phyloP scores from a whole-genome alignment of 306 rosid species.

The Rubus parviflorus region DNA sequence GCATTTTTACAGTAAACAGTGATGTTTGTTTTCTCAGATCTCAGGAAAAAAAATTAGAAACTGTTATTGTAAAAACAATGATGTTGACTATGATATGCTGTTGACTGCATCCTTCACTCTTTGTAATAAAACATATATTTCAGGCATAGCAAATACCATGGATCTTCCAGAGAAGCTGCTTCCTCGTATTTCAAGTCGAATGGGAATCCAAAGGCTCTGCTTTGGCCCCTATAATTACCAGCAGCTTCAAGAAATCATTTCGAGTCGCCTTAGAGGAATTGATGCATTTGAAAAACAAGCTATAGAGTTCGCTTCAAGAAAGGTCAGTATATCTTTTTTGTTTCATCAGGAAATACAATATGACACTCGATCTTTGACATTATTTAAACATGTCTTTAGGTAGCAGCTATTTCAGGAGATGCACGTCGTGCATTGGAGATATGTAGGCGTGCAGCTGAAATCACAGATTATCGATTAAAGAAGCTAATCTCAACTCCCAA shows the following conservation, averaged over 20 bases:
- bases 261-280: constrained; percentile 77
- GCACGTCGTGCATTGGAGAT: constrained; percentile 96
- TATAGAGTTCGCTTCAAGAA: constrained; percentile 20
- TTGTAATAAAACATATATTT: constrained; percentile 27
- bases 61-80: neutral
- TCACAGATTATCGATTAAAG: constrained; percentile 69
- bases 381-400: constrained; percentile 50
- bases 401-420: constrained; percentile 96
- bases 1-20: neutral
- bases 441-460: constrained; percentile 94
- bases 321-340: neutral
- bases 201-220: constrained; percentile 96
- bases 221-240: constrained; percentile 90
- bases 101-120: constrained; percentile 22
- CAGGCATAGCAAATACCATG: constrained; percentile 99
- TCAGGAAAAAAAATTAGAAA: neutral
- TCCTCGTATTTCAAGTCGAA: constrained; percentile 98
- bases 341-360: neutral
- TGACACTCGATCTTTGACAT: constrained; percentile 13
- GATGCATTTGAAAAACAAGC: constrained; percentile 68
- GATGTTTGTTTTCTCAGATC: constrained; percentile 2
- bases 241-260: constrained; percentile 94
- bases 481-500: constrained; percentile 41
- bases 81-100: constrained; percentile 22
- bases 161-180: constrained; percentile 98